phyloP scores from a whole-genome alignment of 805 yeast species.

The Yarrowia porcina region DNA sequence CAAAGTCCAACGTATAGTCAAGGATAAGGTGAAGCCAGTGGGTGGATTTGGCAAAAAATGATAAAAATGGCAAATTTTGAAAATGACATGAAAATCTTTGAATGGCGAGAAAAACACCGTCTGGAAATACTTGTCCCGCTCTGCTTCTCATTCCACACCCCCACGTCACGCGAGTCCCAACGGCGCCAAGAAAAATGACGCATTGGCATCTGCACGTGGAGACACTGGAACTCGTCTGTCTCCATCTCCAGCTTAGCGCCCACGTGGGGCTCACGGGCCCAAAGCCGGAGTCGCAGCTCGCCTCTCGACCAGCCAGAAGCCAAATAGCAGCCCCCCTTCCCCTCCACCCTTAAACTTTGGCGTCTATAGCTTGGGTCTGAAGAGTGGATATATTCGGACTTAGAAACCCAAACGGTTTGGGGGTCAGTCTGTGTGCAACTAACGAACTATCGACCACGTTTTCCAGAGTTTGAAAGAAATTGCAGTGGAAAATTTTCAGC shows the following conservation, averaged over 20 bases:
- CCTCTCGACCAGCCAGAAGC: neutral
- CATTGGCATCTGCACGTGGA: constrained; percentile 10
- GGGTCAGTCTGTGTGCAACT: too few relatives aligned
- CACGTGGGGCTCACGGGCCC: neutral
- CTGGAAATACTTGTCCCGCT: too few relatives aligned
- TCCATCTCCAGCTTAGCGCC: too few relatives aligned
- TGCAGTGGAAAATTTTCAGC: too few relatives aligned
- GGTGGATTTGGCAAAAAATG: too few relatives aligned
- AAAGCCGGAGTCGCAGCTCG: neutral
- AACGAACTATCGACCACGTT: neutral
- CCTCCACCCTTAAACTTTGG: neutral
- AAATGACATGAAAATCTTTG: too few relatives aligned
- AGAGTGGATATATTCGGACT: constrained; percentile 5
- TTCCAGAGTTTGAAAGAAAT: neutral
- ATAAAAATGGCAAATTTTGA: too few relatives aligned
- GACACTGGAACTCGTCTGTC: neutral
- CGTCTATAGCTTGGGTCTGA: neutral
- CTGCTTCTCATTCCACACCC: too few relatives aligned
- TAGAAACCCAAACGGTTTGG: neutral
- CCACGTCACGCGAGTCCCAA: neutral
- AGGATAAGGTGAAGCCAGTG: too few relatives aligned
- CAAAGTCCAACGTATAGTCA: too few relatives aligned
- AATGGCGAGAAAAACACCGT: too few relatives aligned
- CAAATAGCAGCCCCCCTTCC: neutral
- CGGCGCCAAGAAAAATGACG: constrained; percentile 15